Evolutionary conservation across 2,329 filamentous ascomycete species (phyloP).

Genomic region (Ampelomyces quisqualis): DNA sequence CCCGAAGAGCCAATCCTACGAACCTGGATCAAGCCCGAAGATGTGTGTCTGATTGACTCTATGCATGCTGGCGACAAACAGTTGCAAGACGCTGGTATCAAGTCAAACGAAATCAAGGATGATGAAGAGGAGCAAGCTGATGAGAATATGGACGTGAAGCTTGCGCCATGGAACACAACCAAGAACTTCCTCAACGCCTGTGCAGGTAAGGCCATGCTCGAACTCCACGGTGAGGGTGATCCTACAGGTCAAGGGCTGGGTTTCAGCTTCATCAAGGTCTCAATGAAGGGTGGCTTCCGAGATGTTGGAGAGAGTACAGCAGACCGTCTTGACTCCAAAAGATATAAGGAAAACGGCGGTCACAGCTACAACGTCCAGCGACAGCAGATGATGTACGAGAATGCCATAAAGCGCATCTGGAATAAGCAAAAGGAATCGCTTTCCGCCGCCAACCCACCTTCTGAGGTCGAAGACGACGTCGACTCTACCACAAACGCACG

Average conservation of each 20-base stretch:
- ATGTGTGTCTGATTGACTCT: slow-evolving; percentile 89
- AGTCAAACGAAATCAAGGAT: slow-evolving; percentile 64
- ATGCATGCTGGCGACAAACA: slow-evolving; percentile 96
- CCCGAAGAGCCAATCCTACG: slow-evolving; percentile 81
- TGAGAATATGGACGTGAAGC: slow-evolving; percentile 79
- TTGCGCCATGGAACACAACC: slow-evolving; percentile 94
- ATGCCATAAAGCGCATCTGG: slow-evolving; percentile 91
- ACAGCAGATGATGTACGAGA: slow-evolving; percentile 88
- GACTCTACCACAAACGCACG: slow-evolving; percentile 51
- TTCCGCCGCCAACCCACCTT: slow-evolving; percentile 70
- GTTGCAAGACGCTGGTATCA: slow-evolving; percentile 86
- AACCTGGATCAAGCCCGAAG: slow-evolving; percentile 89
- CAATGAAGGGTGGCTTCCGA: slow-evolving; percentile 98
- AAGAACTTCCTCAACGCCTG: slow-evolving; percentile 96
- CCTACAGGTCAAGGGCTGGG: slow-evolving; percentile 90
- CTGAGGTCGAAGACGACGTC: slow-evolving; percentile 69
- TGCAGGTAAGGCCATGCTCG: slow-evolving; percentile 93
- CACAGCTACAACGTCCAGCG: slow-evolving; percentile 97
- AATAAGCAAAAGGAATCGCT: slow-evolving; percentile 79
- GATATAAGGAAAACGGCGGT: slow-evolving; percentile 68
- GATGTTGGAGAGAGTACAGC: slow-evolving; percentile 85
- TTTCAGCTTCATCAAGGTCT: slow-evolving; percentile 96
- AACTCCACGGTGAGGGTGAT: slow-evolving; percentile 90
- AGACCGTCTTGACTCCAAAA: slow-evolving; percentile 80
- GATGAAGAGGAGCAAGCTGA: slow-evolving; percentile 63